Evolutionary conservation across 805 yeast genomes (phyloP).

Genomic region (Saccharomycopsis olivae): DNA sequence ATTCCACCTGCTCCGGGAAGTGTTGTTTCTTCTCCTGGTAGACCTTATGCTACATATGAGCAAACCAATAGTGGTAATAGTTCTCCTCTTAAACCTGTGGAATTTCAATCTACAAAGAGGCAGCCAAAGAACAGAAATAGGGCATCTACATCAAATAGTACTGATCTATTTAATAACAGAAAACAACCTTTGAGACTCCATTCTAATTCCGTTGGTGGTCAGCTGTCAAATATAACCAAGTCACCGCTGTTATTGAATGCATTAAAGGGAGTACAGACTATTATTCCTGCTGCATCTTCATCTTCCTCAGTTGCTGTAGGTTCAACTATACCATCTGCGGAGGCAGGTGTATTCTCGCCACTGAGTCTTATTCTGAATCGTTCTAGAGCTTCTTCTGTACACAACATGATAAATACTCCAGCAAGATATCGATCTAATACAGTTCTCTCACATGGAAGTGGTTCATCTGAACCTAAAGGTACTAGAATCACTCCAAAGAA

Average conservation of each 20-base stretch:
- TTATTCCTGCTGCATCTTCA: no score
- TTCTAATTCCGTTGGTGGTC: slow-evolving; percentile 14
- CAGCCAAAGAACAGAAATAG: background rate
- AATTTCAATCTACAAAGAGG: background rate
- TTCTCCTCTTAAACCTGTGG: slow-evolving; percentile 1
- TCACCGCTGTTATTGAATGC: no score
- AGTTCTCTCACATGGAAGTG: slow-evolving; percentile 11
- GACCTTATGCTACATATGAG: background rate
- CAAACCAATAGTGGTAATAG: background rate
- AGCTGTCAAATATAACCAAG: no score
- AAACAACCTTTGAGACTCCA: slow-evolving; percentile 6
- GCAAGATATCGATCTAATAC: slow-evolving; percentile 16
- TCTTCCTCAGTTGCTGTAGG: no score
- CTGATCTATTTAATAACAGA: slow-evolving; percentile 1
- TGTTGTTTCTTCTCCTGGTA: slow-evolving; percentile 9
- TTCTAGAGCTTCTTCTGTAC: slow-evolving; percentile 12
- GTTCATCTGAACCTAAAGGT: slow-evolving; percentile 3
- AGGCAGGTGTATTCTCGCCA: no score
- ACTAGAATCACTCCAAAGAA: slow-evolving; percentile 2
- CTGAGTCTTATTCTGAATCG: background rate
- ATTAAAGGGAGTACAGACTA: slow-evolving; percentile 5
- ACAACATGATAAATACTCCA: slow-evolving; percentile 16
- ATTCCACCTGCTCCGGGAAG: slow-evolving; percentile 17
- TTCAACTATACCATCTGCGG: no score
- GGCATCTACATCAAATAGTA: background rate